A percentile compares a stretch with the other conserved stretches of the same genome.
Evolutionary conservation across 148 eudicot genomes (phyloP).

Genomic region (Camellia granthamiana): DNA sequence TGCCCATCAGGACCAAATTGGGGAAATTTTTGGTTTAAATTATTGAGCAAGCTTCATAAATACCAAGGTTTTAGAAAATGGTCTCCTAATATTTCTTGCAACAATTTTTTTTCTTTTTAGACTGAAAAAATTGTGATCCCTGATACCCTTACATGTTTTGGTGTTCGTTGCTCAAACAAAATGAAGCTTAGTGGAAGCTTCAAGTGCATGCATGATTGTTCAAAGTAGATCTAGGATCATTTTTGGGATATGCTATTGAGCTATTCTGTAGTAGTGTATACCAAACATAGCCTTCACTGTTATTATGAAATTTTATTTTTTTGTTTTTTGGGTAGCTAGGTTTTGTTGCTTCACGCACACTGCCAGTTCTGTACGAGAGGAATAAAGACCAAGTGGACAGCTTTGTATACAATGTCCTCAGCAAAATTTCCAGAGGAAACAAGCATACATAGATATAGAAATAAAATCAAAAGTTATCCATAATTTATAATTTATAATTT

Average conservation of each 20-base stretch:
- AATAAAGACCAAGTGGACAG: conserved; percentile 67
- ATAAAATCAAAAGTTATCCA: too few species aligned
- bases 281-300: not conserved
- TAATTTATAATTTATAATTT: too few species aligned
- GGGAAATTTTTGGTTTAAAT: not conserved
- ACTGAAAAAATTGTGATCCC: too few species aligned
- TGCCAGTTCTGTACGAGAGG: conserved; percentile 74
- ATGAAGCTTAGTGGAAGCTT: not conserved
- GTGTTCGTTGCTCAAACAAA: too few species aligned
- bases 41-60: not conserved
- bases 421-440: conserved; percentile 49
- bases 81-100: too few species aligned
- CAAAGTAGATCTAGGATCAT: not conserved
- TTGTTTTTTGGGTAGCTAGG: conserved; percentile 29
- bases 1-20: not conserved
- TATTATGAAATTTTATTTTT: not conserved
- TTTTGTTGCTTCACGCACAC: conserved; percentile 74
- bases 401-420: conserved; percentile 51
- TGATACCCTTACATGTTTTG: too few species aligned
- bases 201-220: not conserved
- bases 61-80: too few species aligned
- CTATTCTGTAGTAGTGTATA: not conserved
- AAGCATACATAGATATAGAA: conserved; percentile 36
- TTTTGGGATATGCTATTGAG: not conserved
- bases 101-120: too few species aligned